Conservation (phyloP, 2,329 filamentous ascomycete species). For the Colletotrichum sp. region DNA sequence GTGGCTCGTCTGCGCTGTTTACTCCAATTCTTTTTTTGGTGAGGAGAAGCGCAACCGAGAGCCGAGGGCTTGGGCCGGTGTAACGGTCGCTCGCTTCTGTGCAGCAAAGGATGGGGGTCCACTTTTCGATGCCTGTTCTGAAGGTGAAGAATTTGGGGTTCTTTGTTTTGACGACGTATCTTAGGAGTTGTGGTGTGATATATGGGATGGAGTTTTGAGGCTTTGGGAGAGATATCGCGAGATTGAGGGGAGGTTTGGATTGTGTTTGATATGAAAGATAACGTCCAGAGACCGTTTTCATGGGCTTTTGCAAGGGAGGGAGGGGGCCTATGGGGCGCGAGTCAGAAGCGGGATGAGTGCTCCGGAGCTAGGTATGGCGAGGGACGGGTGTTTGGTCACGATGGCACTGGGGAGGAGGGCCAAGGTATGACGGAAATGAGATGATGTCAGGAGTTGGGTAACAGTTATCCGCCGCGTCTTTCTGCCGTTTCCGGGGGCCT, state of each 20-base stretch:
- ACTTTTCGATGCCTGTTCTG: constrained; percentile 1
- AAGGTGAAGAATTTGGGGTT: neutral
- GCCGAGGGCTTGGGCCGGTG: neutral
- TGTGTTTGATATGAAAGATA: neutral
- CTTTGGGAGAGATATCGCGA: neutral
- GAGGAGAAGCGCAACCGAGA: neutral
- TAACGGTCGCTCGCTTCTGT: neutral
- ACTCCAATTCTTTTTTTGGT: constrained; percentile 10
- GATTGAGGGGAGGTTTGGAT: neutral
- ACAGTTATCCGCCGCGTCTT: neutral
- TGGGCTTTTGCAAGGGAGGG: neutral
- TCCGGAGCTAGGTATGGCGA: neutral
- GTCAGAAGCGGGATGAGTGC: neutral
- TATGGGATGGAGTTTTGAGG: neutral
- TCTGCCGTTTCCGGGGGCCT: fast-evolving
- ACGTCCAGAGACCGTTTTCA: neutral
- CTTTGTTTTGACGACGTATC: neutral
- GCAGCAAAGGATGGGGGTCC: neutral
- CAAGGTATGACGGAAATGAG: neutral
- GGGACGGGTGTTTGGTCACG: neutral
- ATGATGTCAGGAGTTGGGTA: neutral
- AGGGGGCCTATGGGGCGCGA: neutral
- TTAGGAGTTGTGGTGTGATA: neutral
- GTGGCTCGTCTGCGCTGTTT: neutral
- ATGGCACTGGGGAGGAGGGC: neutral